These are phyloP conservation scores for Colletotrichum eleusines DNA, from an alignment of 2,329 filamentous ascomycete genomes.

Conservation along the genomic window DNA sequence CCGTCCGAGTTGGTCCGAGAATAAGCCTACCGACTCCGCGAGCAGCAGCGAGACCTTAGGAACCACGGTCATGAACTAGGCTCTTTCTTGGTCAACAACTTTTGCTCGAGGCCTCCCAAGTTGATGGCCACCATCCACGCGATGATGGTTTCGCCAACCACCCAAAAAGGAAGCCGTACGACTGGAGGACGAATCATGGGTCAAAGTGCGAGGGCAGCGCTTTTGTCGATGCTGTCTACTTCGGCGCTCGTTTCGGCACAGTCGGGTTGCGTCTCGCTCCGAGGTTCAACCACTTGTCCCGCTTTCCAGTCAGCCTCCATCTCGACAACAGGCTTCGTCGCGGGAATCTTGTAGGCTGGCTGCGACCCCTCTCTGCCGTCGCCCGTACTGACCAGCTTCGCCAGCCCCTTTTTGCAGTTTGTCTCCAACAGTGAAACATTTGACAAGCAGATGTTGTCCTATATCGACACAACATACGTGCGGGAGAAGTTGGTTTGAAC, in stretches of 20 bases:
- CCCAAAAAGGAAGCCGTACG: not conserved
- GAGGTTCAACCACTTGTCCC: conserved; percentile 76
- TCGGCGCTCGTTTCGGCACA: conserved; percentile 49
- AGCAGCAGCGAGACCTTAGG: conserved; percentile 8
- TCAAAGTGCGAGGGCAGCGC: conserved; percentile 22
- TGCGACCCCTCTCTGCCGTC: not conserved
- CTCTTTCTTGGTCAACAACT: conserved; percentile 18
- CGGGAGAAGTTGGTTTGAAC: conserved; percentile 76
- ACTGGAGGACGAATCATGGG: conserved; percentile 19
- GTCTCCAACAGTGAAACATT: conserved; percentile 84
- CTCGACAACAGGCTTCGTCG: conserved; percentile 70
- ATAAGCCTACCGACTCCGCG: not conserved
- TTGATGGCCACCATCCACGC: not conserved
- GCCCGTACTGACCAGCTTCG: conserved; percentile 41
- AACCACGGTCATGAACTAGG: conserved; percentile 37
- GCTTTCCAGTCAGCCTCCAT: conserved; percentile 80
- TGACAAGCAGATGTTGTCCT: conserved; percentile 78
- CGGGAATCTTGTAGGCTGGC: conserved; percentile 72
- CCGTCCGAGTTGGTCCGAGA: too few relatives aligned
- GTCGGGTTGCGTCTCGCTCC: conserved; percentile 72
- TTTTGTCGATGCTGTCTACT: conserved; percentile 52
- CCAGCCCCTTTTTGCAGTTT: conserved; percentile 85
- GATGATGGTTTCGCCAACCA: conserved; percentile 1
- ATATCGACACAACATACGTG: conserved; percentile 81
- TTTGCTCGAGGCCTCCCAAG: conserved; percentile 6